Percentiles rank a stretch among this genome's conserved stretches.
phyloP scores from a whole-genome alignment of 73 alveolate species.

The Urostyla sp. region DNA sequence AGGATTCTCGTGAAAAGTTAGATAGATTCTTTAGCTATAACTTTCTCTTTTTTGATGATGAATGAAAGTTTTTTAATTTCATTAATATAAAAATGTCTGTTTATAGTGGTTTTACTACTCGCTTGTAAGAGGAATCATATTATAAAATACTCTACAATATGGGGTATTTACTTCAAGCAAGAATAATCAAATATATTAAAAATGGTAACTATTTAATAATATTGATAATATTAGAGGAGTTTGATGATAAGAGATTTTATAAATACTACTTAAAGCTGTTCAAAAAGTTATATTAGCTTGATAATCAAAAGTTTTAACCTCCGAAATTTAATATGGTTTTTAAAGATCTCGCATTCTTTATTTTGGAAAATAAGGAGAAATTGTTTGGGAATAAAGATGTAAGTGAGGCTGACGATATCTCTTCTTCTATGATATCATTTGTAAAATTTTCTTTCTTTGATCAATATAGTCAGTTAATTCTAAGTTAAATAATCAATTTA shows the following conservation, averaged over 20 bases:
- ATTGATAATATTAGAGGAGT: not conserved
- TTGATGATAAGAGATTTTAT: slow-evolving; percentile 24
- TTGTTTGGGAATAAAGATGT: not conserved
- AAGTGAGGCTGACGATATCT: not conserved
- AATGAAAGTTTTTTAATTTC: not conserved
- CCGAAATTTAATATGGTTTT: slow-evolving; percentile 4
- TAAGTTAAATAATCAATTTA: not conserved
- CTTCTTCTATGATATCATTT: not conserved
- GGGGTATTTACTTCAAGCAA: slow-evolving; percentile 1
- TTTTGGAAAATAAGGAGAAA: not conserved
- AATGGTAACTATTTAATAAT: not conserved
- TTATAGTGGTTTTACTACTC: slow-evolving; percentile 23
- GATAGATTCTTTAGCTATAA: slow-evolving; percentile 72
- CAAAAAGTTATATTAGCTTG: slow-evolving; percentile 10
- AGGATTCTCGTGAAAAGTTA: slow-evolving; percentile 69
- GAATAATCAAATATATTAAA: slow-evolving; percentile 3
- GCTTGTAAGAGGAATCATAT: not conserved
- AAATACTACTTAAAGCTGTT: slow-evolving; percentile 26
- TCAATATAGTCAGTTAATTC: not conserved
- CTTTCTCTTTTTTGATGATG: slow-evolving; percentile 60
- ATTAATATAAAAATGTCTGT: slow-evolving; percentile 19
- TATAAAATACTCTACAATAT: not conserved
- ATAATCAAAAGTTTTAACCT: slow-evolving; percentile 1
- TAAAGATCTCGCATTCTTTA: slow-evolving; percentile 3
- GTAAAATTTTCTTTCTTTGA: not conserved